A percentile compares a stretch with the other conserved stretches of the same genome.
Evolutionary conservation across 768 basidiomycete species (phyloP).

Genomic region (Boletus insuetus): DNA sequence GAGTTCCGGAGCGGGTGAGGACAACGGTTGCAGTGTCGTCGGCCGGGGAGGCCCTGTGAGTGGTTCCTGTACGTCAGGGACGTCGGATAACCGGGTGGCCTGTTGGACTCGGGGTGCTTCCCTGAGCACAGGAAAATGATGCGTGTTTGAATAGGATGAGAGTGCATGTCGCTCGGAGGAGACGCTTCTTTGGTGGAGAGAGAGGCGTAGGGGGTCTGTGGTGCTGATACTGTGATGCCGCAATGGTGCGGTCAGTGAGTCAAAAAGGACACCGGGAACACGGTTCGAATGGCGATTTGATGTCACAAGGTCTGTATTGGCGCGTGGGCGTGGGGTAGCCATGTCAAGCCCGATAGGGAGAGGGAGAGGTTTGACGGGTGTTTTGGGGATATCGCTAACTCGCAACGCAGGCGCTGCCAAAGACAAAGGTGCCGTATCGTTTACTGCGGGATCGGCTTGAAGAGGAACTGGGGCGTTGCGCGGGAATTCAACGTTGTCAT

Average conservation of each 20-base stretch:
- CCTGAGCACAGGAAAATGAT: not conserved
- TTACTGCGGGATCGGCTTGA: not conserved
- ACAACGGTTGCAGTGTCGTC: constrained; percentile 41
- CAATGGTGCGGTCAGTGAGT: constrained; percentile 4
- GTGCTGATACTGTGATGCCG: constrained; percentile 22
- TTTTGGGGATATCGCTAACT: not conserved
- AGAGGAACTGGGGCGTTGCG: not conserved
- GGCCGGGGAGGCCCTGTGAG: not conserved
- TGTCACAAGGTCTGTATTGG: constrained; percentile 23
- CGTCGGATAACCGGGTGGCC: not conserved
- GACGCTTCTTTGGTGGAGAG: not conserved
- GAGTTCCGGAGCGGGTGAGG: constrained; percentile 53
- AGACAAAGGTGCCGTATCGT: not conserved
- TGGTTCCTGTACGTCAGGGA: constrained; percentile 4
- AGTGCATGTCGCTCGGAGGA: constrained; percentile 1
- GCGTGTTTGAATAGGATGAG: not conserved
- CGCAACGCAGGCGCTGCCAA: not conserved
- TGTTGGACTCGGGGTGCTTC: constrained; percentile 8
- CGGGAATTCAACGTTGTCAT: constrained; percentile 4
- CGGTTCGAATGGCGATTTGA: constrained; percentile 8
- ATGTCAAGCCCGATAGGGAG: not conserved
- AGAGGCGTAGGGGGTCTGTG: constrained; percentile 1
- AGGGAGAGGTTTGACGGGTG: constrained; percentile 7
- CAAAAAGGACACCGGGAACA: constrained; percentile 6
- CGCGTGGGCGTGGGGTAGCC: constrained; percentile 17